Percentiles rank a stretch among this genome's conserved stretches.
Conservation (phyloP, 768 basidiomycete genomes). For the Rhodotorula graminis region DNA sequence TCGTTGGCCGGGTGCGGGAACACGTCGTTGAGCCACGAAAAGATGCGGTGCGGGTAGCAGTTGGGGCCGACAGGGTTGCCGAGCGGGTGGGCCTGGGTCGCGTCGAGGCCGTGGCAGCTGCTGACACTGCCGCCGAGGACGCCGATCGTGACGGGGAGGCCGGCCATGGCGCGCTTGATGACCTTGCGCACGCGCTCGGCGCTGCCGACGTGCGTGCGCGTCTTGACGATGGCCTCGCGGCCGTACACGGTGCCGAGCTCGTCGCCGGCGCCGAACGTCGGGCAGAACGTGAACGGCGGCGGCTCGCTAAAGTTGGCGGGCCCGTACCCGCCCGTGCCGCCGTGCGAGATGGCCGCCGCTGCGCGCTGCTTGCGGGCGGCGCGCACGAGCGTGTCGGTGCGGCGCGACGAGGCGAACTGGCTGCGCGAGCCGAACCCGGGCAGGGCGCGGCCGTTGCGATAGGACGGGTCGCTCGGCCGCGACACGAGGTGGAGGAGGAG, state of each 20-base stretch:
- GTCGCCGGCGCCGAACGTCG: constrained; percentile 76
- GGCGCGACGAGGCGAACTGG: constrained; percentile 27
- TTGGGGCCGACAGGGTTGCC: constrained; percentile 44
- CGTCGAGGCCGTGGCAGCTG: constrained; percentile 43
- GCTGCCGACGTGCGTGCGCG: constrained; percentile 40
- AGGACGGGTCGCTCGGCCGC: constrained; percentile 2
- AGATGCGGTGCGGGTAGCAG: constrained; percentile 89
- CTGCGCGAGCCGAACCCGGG: constrained; percentile 39
- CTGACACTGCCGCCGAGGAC: constrained; percentile 43
- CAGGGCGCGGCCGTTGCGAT: constrained; percentile 27
- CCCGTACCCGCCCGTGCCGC: constrained; percentile 38
- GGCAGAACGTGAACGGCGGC: constrained; percentile 88
- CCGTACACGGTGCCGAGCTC: constrained; percentile 74
- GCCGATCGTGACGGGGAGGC: constrained; percentile 43
- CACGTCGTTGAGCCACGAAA: constrained; percentile 95
- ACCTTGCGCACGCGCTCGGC: constrained; percentile 41
- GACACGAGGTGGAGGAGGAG: constrained; percentile 41
- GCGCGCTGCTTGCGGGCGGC: constrained; percentile 37
- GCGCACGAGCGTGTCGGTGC: constrained; percentile 40
- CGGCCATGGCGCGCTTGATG: constrained; percentile 43
- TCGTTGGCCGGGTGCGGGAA: constrained; percentile 98
- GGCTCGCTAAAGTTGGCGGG: constrained; percentile 43
- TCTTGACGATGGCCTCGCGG: constrained; percentile 58
- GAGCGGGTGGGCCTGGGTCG: constrained; percentile 42
- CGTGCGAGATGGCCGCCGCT: constrained; percentile 28